Evolutionary conservation across 2,329 filamentous ascomycete species (phyloP), one percentile per base, ranked within the genome.

Genomic region (Fusarium sp.): DNA sequence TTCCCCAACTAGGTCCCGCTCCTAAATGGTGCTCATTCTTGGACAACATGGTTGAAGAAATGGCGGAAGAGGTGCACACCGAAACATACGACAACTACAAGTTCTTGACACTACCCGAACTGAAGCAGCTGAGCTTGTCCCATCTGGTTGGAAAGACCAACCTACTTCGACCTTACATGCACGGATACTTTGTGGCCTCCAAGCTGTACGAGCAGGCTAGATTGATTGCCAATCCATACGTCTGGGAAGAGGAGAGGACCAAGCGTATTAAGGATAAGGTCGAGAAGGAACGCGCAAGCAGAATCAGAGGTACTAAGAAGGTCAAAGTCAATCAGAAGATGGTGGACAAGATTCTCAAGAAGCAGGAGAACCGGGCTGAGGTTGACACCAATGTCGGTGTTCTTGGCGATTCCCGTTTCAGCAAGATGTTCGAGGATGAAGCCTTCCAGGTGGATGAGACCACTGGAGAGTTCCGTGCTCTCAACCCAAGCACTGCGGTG

Each of bases 21-120:
- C 97, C 96, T 2, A 94, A 91, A 78, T 99, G 96, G 96, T 98
- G 96, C 80, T 91, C 93, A 7, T 98, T 98, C 89, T 85, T 99
- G 70, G 97, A 99, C 83, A 98, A 97, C 78, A 90, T 99, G 78
- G 96, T 98, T 15, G 96, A 99, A 84, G 97, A 99, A 83, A 98
- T 99, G 94, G 95, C 95, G 14, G 95, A 98, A 80, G 90, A 92
- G 79, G 86, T 88, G 35, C 88, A 86, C 67, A 92, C 92, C 35
- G 92, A 96, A 76, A 94, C 96, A 15, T 99, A 99, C 85, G 96
- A 99, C 83, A 98, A 99, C 83, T 98, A 95, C 90, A 99, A 98
- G 84, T 99, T 99, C 89, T 86, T 99, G 79, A 97, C 95, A 5
- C 82, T 94, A 69, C 91, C 93, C 47, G 95, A 99, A 81, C 87